These are phyloP conservation scores for Senna siamea DNA, from an alignment of 306 rosid genomes.

Conservation along the genomic window DNA sequence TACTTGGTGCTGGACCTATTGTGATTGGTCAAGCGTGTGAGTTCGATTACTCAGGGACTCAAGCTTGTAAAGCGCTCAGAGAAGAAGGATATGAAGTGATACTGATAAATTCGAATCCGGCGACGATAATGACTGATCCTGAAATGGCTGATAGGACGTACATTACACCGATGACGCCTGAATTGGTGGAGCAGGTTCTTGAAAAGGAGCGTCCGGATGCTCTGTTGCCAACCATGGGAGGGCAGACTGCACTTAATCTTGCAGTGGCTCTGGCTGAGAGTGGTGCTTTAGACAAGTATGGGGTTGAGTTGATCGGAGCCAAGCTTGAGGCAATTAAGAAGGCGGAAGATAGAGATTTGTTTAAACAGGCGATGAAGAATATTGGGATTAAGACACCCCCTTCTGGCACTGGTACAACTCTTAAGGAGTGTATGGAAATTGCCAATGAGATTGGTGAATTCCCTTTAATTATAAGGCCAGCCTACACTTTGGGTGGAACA, in stretches of 20 bases:
- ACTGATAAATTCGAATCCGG: slow-evolving; percentile 91
- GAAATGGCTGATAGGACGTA: slow-evolving; percentile 82
- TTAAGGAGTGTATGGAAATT: slow-evolving; percentile 64
- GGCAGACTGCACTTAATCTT: slow-evolving; percentile 89
- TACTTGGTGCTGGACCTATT: slow-evolving; percentile 94
- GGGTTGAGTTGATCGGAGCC: slow-evolving; percentile 87
- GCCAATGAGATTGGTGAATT: slow-evolving; percentile 71
- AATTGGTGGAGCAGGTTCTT: slow-evolving; percentile 78
- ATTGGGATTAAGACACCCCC: slow-evolving; percentile 90
- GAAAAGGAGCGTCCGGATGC: slow-evolving; percentile 91
- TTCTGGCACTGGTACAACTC: slow-evolving; percentile 68
- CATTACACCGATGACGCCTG: slow-evolving; percentile 91
- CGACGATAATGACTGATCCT: slow-evolving; percentile 98
- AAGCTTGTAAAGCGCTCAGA: slow-evolving; percentile 87
- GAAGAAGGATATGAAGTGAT: slow-evolving; percentile 90
- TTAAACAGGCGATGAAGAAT: slow-evolving; percentile 86
- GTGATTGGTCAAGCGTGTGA: slow-evolving; percentile 97
- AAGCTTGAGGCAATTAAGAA: slow-evolving; percentile 91
- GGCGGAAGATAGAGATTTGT: slow-evolving; percentile 89
- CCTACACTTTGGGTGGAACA: slow-evolving; percentile 86
- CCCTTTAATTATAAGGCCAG: slow-evolving; percentile 83
- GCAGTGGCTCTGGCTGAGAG: slow-evolving; percentile 83
- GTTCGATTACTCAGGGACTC: slow-evolving; percentile 95
- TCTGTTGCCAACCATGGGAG: slow-evolving; percentile 93
- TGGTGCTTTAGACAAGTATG: slow-evolving; percentile 73